Evolutionary conservation across 2,329 filamentous ascomycete species (phyloP).

Genomic region (Aureobasidium sp.): DNA sequence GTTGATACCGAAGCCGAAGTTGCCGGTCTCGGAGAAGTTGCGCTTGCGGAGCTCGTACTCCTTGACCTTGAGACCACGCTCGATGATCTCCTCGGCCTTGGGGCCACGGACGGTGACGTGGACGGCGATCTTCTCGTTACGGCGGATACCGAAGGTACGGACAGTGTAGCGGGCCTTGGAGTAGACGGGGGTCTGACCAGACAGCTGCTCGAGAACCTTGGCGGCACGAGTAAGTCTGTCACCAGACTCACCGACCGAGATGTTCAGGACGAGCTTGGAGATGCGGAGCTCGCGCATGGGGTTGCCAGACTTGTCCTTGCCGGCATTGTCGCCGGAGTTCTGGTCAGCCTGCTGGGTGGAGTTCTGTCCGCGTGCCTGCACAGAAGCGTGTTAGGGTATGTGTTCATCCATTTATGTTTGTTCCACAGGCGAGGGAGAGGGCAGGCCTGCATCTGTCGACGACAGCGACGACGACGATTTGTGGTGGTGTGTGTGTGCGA

Average conservation of each 20-base stretch:
- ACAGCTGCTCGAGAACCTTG: conserved; percentile 99
- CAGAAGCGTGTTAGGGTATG: not conserved
- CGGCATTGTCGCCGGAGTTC: not conserved
- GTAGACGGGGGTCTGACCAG: conserved; percentile 99
- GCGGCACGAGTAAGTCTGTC: conserved; percentile 99
- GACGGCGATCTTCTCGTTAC: conserved; percentile 99
- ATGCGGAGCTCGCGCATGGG: conserved; percentile 99
- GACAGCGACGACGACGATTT: not conserved
- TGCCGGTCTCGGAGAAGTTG: conserved; percentile 99
- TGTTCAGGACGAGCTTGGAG: conserved; percentile 99
- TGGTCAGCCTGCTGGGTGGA: conserved; percentile 52
- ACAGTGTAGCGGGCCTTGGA: conserved; percentile 99
- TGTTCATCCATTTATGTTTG: conserved; percentile 14
- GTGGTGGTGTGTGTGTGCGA: not conserved
- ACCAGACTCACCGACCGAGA: conserved; percentile 99
- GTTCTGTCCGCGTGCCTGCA: conserved; percentile 23
- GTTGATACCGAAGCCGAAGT: conserved; percentile 99
- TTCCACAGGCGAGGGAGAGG: conserved; percentile 12
- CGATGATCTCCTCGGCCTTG: conserved; percentile 99
- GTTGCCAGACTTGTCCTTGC: conserved; percentile 76
- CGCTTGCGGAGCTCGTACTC: conserved; percentile 99
- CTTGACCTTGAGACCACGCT: conserved; percentile 99
- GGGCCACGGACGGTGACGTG: conserved; percentile 99
- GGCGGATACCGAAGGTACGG: conserved; percentile 99
- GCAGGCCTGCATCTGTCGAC: conserved; percentile 13